Base-by-base conservation (phyloP, 306 rosid species). In the Sindora glabra region DNA sequence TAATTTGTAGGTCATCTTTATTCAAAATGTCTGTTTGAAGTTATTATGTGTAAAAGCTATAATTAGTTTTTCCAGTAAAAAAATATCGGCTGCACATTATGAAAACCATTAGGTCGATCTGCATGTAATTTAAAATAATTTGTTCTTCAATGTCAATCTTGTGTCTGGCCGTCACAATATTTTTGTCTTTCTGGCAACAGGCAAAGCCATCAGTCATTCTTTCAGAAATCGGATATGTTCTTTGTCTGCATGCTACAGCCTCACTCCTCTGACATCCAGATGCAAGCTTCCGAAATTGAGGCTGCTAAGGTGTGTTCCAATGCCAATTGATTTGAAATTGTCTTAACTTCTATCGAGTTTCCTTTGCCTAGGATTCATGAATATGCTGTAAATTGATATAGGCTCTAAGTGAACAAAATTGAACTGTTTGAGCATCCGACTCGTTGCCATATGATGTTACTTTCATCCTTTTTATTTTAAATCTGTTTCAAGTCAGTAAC, bases 181-280 rank as follows among this genome's bases (percentile, higher is more conserved):
- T 32, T 73, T 26, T 39, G 27, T 70, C 47, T 59, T 68, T 61
- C 39, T 66, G 62, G 49, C 60, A n/a, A n/a, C n/a, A n/a, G n/a
- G n/a, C n/a, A n/a, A 8, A 2, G 10, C 17, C 14, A 11, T 15
- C n/a, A n/a, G n/a, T 69, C 96, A 12, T 85, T 75, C 81, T 91
- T 79, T 50, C 67, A n/a, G n/a, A n/a, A n/a, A n/a, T n/a, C n/a
- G n/a, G n/a, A n/a, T 65, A 32, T 91, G 67, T 74, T 88, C 59
- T 81, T 88, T 13, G 79, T 91, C 46, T 88, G 89, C 74, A 60
- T 88, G 88, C 58, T 91, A 68, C 74, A 54, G 63, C 95, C 96
- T 13, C 69, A 18, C 10, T 79, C 95, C 53, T 79, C 42, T 26
- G 85, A 73, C 73, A 83, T 91, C 37, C 62, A 77, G 45, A 49